Base-by-base conservation (phyloP, 768 basidiomycete genomes). In the Collybia sp. region DNA sequence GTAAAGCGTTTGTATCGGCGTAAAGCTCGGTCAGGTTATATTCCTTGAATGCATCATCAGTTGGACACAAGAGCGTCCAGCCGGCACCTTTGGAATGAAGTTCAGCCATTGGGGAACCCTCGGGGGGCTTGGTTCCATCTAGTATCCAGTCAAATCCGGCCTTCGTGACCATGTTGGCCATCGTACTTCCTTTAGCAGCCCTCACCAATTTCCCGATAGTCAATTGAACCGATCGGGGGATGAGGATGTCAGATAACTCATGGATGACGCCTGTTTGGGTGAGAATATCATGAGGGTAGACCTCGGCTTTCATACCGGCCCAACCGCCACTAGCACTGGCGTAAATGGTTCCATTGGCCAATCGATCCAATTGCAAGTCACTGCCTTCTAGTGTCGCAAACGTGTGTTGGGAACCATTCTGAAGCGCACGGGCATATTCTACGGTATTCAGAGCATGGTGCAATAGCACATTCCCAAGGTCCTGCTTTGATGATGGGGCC, bases 191-290 rank as follows among this genome's bases (percentile, higher is more conserved):
- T 61, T 90, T 88, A 16, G 90, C 90, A 3, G 94, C 95, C 56
- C 81, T 83, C 54, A 93, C 75, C 30, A 99, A 75, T 63, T 97
- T 98, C n/a, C 82, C 89, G 30, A 94, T 70, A 4, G 85, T 93
- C 50, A 99, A 69, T 37, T 92, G 71, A 38, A 98, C 83, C 9
- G 88, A 83, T 15, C 93, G 82, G 30, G 96, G 96, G 46, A 99
- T 79, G 59, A 93, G 71, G 41, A 93, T 69, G 54, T 89, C 86
- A 5, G 88, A 83, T 47, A 98, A 69, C 55, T 91, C 85, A 62
- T 98, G 95, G 36, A 97, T 78, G 30, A 88, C 92, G 17, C 96
- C 96, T 6, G 93, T 96, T 50, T 80, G 69, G 0, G 94, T 96
- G 43, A 99, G 76, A 32, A 80, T 66, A 62, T 98, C 74, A 47